Evolutionary conservation across 352 stramenopile genomes (phyloP), one percentile per base, ranked within the genome.

Genomic region (Phytophthora sojae): DNA sequence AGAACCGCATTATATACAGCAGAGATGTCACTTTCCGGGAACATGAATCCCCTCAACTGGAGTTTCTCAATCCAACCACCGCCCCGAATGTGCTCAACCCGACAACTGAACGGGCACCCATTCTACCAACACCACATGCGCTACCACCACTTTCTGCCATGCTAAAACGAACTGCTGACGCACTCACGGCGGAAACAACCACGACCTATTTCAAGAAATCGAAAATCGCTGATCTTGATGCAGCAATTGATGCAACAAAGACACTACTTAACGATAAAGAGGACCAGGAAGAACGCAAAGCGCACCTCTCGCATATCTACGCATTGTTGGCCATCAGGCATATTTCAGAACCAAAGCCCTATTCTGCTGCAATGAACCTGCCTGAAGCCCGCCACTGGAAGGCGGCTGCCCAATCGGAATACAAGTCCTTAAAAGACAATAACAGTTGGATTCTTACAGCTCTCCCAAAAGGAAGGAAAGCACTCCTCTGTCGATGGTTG

Each of bases 1-100:
- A 61, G 17, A 74, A 74, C 17, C 15, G 26, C 23, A 61, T 65
- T 6, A 54, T 66, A 17, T 74, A 73, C 39, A 74, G 47, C 54
- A 29, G 60, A 11, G 57, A 67, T 26, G 47, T 61, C 19, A 37
- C 17, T 23, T 64, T 64, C 26, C 44, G 57, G 5, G 57, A 64
- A 35, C 8, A 64, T 47, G 44, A 56, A 21, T 64, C 50, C 23
- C 45, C 57, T 26, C 30, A 42, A 32, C 26, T 63, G 2, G 51
- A 56, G 2, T 66, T 66, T 49, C 30, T 65, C 7, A 26, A 58
- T 6, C 15, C 23, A 44, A 42, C 15, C 6, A 54, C n/a, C n/a
- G n/a, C n/a, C n/a, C n/a, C n/a, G n/a, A n/a, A n/a, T 29, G 29
- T 54, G 3, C 17, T 47, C 6, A 54, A n/a, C n/a, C 26, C 15